Percentiles rank a stretch among this genome's conserved stretches.
phyloP scores from a whole-genome alignment of 164 flowering plant species.

The Sedum album region DNA sequence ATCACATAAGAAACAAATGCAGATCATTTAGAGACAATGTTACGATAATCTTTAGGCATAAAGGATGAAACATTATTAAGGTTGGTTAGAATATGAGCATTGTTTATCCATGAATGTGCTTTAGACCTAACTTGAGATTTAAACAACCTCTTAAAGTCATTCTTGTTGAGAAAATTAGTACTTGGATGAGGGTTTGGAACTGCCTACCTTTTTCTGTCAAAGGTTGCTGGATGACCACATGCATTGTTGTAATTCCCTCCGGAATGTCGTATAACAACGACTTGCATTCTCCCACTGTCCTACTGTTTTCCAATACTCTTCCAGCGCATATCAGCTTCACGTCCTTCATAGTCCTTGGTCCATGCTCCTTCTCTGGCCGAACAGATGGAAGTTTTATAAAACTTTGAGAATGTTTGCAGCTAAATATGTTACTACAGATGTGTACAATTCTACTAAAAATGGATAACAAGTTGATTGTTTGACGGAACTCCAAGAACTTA shows the following conservation, averaged over 20 bases:
- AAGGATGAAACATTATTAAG: background rate
- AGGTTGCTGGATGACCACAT: conserved; percentile 43
- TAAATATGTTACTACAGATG: background rate
- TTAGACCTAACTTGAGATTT: background rate
- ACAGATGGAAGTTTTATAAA: background rate
- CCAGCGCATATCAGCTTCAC: conserved; percentile 39
- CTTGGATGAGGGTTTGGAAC: background rate
- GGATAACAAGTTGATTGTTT: background rate
- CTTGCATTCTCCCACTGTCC: conserved; percentile 35
- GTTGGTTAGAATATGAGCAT: background rate
- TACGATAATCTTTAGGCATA: background rate
- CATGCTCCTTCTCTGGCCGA: conserved; percentile 18
- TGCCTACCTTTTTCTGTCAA: conserved; percentile 14
- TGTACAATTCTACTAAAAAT: too few species aligned
- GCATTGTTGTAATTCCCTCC: conserved; percentile 37
- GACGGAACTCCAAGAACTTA: too few species aligned
- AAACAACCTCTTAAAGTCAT: background rate
- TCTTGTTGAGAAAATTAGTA: background rate
- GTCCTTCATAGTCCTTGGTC: conserved; percentile 36
- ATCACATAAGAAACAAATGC: background rate
- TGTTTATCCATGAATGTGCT: background rate
- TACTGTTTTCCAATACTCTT: conserved; percentile 36
- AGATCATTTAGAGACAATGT: background rate
- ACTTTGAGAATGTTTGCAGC: background rate
- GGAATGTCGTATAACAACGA: conserved; percentile 36